phyloP scores from a whole-genome alignment of 371 early-diverging fungal genomes.

The Mortierella sp. region DNA sequence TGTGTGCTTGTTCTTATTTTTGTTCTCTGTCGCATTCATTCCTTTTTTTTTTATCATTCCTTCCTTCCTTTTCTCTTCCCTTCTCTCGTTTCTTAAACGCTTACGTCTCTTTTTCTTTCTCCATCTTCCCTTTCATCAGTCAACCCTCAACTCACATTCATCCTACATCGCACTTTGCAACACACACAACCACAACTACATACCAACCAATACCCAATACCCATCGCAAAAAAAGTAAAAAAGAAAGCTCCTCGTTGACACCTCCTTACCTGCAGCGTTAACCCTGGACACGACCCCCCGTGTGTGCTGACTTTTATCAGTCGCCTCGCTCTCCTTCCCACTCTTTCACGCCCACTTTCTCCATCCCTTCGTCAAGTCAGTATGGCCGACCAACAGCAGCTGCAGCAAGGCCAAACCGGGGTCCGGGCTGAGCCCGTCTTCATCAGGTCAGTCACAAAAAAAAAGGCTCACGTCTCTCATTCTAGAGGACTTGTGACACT shows the following conservation, averaged over 20 bases:
- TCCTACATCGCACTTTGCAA: not conserved
- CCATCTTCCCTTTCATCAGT: too few species aligned
- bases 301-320: not conserved
- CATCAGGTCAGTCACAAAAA: slow-evolving; percentile 38
- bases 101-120: not conserved
- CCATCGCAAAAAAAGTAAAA: not conserved
- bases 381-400: slow-evolving; percentile 46
- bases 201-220: not conserved
- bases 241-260: not conserved
- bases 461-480: not conserved
- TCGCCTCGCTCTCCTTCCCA: not conserved
- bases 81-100: not conserved
- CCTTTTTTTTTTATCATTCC: not conserved
- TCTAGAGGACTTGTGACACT: slow-evolving; percentile 5
- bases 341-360: not conserved
- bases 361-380: not conserved
- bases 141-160: not conserved
- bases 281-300: not conserved
- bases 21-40: slow-evolving; percentile 1
- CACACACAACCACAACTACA: slow-evolving; percentile 7
- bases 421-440: slow-evolving; percentile 58
- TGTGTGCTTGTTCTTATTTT: not conserved
- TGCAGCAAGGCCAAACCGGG: slow-evolving; percentile 31
- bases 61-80: not conserved
- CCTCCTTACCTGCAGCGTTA: not conserved